phyloP scores from a whole-genome alignment of 176 grass and related monocot species.

The Microstegium vimineum region DNA sequence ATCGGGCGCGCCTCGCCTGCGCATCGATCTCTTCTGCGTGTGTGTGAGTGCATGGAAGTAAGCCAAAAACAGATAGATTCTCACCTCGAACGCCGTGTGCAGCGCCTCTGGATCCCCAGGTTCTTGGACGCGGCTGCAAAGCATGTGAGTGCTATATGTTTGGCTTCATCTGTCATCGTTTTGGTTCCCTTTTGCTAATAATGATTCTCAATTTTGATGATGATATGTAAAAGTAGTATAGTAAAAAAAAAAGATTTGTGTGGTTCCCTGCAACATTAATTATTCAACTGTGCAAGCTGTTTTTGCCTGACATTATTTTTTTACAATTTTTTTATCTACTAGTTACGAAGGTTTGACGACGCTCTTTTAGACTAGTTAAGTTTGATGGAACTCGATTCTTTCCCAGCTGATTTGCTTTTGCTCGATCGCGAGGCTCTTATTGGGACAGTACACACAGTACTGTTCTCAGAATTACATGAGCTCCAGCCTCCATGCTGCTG shows the following conservation, averaged over 20 bases:
- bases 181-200: background rate
- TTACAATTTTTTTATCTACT: background rate
- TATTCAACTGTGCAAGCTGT: background rate
- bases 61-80: too few relatives aligned
- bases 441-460: background rate
- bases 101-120: background rate
- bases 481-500: background rate
- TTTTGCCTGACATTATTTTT: background rate
- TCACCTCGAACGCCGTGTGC: background rate
- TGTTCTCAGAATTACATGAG: background rate
- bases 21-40: too few relatives aligned
- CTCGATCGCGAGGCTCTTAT: too few relatives aligned
- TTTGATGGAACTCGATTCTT: slow-evolving; percentile 11
- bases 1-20: slow-evolving; percentile 47
- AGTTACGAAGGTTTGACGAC: background rate
- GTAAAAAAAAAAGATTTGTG: background rate
- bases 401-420: background rate
- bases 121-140: background rate
- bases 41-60: background rate
- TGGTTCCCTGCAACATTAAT: background rate
- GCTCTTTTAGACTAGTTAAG: background rate
- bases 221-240: background rate
- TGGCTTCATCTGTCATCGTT: background rate
- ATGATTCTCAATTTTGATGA: background rate
- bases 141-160: background rate